Evolutionary conservation across 2,329 filamentous ascomycete genomes (phyloP), one percentile per base, ranked within the genome.

Genomic region (Venturia asperata): DNA sequence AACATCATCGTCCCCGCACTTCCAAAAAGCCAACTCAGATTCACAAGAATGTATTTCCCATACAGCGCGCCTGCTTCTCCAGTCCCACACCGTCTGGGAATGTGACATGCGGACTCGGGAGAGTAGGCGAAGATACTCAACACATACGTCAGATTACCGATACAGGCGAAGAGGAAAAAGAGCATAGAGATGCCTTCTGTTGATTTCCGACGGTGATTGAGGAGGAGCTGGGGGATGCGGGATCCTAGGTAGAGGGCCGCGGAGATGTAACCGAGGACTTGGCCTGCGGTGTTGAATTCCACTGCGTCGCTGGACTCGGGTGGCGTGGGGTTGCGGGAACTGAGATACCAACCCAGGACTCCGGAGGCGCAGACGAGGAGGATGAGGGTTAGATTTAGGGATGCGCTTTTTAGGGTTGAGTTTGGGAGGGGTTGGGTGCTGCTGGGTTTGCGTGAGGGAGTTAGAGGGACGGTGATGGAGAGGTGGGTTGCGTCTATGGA

Each of bases 131-230:
- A 83, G 70, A 99, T 97, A 47, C 88, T 92, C 45, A 96, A 79
- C 21, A 97, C 92, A 72, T 95, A 97, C 0, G 92, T 97, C 69
- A 96, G 76, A 75, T 99, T 99, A 1, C 94, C 94, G 7, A 97
- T 85, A 73, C 93, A 97, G 4, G 94, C 94, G 74, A 99, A 97
- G 27, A 97, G 81, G 79, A 97, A 97, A 78, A 97, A 99, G 10
- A 97, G 83, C 78, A 97, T 87, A 69, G 90, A 93, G 24, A 99
- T 88, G 3, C 94, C 94, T 65, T 97, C 92, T 0, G 92, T 97
- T 52, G 88, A 92, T 78, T 96, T 96, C 68, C 94, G 88, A 24
- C 90, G 86, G 79, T 91, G 96, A 76, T 97, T 99, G 64, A 97
- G 85, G 10, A 97, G 81, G 1, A 99, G 82, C 78, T 99, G 94